These are phyloP conservation scores for Fusarium sp. DNA, from an alignment of 2,329 filamentous ascomycete genomes.

Conservation along the genomic window DNA sequence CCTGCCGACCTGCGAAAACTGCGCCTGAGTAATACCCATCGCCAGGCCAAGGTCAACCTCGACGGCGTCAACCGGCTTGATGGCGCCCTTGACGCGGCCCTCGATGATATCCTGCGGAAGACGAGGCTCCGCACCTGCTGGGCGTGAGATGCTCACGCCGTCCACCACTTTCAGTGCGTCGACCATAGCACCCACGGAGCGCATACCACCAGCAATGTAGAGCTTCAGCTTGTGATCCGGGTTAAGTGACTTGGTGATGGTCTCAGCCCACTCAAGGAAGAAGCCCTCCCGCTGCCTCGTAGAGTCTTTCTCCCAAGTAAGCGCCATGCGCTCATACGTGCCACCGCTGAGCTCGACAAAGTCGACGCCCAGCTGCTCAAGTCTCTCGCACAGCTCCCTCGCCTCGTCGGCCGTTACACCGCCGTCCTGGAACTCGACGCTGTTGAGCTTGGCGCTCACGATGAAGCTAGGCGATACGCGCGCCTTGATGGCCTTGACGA, in stretches of 20 bases:
- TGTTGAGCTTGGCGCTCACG: conserved; percentile 71
- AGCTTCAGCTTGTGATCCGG: conserved; percentile 62
- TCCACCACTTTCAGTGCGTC: conserved; percentile 69
- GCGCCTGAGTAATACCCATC: conserved; percentile 24
- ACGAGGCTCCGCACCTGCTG: conserved; percentile 53
- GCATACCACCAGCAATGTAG: conserved; percentile 72
- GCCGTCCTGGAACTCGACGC: conserved; percentile 68
- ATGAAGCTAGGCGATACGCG: conserved; percentile 56
- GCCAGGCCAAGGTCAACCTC: conserved; percentile 34
- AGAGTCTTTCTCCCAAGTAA: conserved; percentile 66
- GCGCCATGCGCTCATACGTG: conserved; percentile 69
- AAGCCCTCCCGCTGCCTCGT: conserved; percentile 71
- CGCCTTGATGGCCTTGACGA: conserved; percentile 54
- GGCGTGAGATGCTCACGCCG: conserved; percentile 69
- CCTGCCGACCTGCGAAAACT: conserved; percentile 36
- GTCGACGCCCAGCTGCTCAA: conserved; percentile 66
- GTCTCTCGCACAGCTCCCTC: conserved; percentile 60
- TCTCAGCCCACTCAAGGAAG: conserved; percentile 73
- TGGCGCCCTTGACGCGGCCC: conserved; percentile 37
- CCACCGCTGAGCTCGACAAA: conserved; percentile 74
- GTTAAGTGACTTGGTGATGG: conserved; percentile 58
- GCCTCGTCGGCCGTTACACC: conserved; percentile 68
- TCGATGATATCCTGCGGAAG: conserved; percentile 50
- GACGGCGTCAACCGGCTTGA: conserved; percentile 24
- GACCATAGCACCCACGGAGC: conserved; percentile 71